A percentile compares a stretch with the other conserved stretches of the same genome.
These are phyloP conservation scores for Lycium barbarum DNA, from an alignment of 257 asterid species.

Conservation along the genomic window DNA sequence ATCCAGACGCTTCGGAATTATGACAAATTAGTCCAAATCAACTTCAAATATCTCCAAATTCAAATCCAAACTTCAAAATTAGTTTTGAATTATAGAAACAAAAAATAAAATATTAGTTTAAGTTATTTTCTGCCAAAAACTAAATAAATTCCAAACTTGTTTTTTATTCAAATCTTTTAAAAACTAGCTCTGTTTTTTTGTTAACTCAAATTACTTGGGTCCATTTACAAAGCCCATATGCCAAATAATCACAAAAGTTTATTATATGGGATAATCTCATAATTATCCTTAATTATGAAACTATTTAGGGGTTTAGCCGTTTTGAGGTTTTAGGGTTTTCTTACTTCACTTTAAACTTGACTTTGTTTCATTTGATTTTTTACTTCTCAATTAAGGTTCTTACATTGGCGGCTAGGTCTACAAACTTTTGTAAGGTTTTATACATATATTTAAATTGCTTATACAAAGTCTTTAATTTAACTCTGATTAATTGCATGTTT, in stretches of 20 bases:
- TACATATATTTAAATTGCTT: background rate
- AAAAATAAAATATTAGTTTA: no score
- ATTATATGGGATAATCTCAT: background rate
- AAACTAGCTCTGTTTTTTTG: background rate
- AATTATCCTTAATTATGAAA: background rate
- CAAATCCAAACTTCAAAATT: no score
- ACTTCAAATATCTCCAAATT: no score
- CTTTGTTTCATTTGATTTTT: background rate
- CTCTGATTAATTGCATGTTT: background rate
- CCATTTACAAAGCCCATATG: background rate
- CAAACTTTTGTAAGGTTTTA: background rate
- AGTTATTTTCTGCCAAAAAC: background rate
- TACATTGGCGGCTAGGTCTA: conserved; percentile 21
- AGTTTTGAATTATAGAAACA: no score
- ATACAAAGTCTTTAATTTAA: background rate
- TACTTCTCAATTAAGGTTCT: background rate
- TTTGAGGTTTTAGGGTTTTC: conserved; percentile 21
- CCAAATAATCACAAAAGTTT: background rate
- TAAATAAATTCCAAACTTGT: background rate
- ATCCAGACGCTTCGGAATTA: no score
- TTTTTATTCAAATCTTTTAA: background rate
- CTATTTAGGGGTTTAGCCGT: conserved; percentile 25
- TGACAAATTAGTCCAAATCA: no score
- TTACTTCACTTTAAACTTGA: background rate
- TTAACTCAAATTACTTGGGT: background rate